Evolutionary conservation across 371 early-diverging fungal genomes (phyloP).

Genomic region (Mortierella sp.): DNA sequence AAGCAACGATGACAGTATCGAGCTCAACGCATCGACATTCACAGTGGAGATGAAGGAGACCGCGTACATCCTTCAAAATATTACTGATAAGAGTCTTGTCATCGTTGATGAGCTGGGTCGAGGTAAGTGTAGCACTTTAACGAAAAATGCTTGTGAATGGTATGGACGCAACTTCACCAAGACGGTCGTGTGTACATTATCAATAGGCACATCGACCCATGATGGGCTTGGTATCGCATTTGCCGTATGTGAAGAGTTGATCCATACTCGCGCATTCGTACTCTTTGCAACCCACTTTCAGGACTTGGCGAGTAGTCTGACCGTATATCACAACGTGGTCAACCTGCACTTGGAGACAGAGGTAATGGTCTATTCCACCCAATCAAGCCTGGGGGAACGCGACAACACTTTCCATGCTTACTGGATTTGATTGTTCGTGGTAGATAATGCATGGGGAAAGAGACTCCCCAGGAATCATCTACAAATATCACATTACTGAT

Average conservation of each 20-base stretch:
- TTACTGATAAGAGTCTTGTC: slow-evolving; percentile 76
- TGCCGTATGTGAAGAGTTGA: slow-evolving; percentile 82
- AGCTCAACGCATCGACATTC: slow-evolving; percentile 83
- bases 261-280: slow-evolving; percentile 66
- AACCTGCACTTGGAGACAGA: slow-evolving; percentile 71
- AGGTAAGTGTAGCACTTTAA: slow-evolving; percentile 62
- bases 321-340: slow-evolving; percentile 72
- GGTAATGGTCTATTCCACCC: slow-evolving; percentile 23
- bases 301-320: slow-evolving; percentile 62
- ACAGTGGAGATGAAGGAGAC: slow-evolving; percentile 94
- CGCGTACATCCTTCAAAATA: slow-evolving; percentile 82
- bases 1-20: slow-evolving; percentile 76
- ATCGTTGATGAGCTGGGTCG: slow-evolving; percentile 98
- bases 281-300: slow-evolving; percentile 82
- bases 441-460: slow-evolving; percentile 13
- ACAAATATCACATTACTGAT: slow-evolving; percentile 60
- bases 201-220: slow-evolving; percentile 75
- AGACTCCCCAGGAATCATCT: slow-evolving; percentile 51
- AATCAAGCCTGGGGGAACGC: not conserved
- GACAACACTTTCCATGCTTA: not conserved
- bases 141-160: not conserved
- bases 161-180: not conserved
- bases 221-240: slow-evolving; percentile 86
- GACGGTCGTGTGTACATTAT: not conserved
- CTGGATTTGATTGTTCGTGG: slow-evolving; percentile 1